Percentiles rank a stretch among this genome's conserved stretches.
Evolutionary conservation across 202 grass and related monocot species (phyloP).

Genomic region (Miscanthus sacchariflorus): DNA sequence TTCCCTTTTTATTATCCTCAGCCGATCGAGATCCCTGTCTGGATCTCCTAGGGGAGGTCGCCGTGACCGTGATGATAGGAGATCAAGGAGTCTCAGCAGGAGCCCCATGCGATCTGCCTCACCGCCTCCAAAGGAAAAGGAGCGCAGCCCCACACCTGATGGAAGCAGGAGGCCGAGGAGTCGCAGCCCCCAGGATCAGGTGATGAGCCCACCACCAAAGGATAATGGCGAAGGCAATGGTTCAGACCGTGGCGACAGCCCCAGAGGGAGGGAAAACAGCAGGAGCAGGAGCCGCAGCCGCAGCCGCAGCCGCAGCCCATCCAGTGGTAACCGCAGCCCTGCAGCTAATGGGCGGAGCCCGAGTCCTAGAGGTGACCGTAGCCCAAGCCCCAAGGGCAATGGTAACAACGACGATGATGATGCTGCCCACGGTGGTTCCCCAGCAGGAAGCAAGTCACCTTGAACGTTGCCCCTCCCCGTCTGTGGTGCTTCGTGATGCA

Average conservation of each 20-base stretch:
- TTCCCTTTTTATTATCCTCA: constrained; percentile 13
- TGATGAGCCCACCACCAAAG: constrained; percentile 56
- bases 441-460: constrained; percentile 31
- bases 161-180: constrained; percentile 74
- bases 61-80: constrained; percentile 52
- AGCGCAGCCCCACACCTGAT: constrained; percentile 62
- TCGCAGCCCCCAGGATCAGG: constrained; percentile 31
- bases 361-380: constrained; percentile 31
- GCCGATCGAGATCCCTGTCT: constrained; percentile 64
- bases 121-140: constrained; percentile 58
- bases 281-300: background rate
- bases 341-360: constrained; percentile 61
- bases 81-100: constrained; percentile 86
- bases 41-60: constrained; percentile 66
- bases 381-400: constrained; percentile 52
- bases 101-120: constrained; percentile 60
- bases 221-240: constrained; percentile 54
- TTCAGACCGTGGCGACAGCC: constrained; percentile 64
- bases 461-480: constrained; percentile 5
- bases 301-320: constrained; percentile 34
- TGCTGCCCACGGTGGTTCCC: constrained; percentile 1
- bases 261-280: constrained; percentile 53
- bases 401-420: background rate
- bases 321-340: constrained; percentile 63
- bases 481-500: background rate